Conservation (phyloP, 805 yeast species). For the Starmerella riodocensis region DNA sequence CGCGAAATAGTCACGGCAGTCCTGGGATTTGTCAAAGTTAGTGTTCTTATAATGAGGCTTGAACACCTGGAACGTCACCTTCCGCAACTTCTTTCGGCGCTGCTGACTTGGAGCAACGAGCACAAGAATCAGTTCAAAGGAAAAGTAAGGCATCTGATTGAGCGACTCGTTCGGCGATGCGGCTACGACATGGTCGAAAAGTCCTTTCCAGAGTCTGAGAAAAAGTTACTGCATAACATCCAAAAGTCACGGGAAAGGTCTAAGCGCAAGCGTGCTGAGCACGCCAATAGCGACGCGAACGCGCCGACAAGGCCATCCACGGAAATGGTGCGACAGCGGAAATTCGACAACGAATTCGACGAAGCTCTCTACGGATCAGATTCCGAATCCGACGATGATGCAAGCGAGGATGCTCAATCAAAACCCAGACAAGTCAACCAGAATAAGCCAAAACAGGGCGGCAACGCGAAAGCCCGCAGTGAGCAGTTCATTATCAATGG, state of each 20-base stretch:
- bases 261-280: slow-evolving; percentile 44
- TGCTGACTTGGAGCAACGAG: slow-evolving; percentile 88
- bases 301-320: slow-evolving; percentile 25
- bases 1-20: slow-evolving; percentile 91
- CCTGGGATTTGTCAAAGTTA: slow-evolving; percentile 86
- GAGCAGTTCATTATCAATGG: slow-evolving; percentile 59
- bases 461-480: slow-evolving; percentile 20
- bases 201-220: slow-evolving; percentile 82
- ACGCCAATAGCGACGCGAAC: slow-evolving; percentile 43
- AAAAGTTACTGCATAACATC: slow-evolving; percentile 69
- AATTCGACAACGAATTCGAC: slow-evolving; percentile 77
- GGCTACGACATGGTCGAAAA: slow-evolving; percentile 76
- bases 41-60: slow-evolving; percentile 67
- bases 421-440: not conserved
- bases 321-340: too few species aligned
- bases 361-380: slow-evolving; percentile 72
- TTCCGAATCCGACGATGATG: slow-evolving; percentile 34
- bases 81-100: slow-evolving; percentile 49
- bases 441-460: not conserved
- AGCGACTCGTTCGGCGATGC: slow-evolving; percentile 76
- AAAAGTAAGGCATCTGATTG: slow-evolving; percentile 84
- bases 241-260: slow-evolving; percentile 76
- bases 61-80: slow-evolving; percentile 59
- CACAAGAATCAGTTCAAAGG: slow-evolving; percentile 91
- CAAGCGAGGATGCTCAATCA: not conserved